Evolutionary conservation across 176 grass and related monocot genomes (phyloP), one percentile per base, ranked within the genome.

Genomic region (Dactylis glomerata): DNA sequence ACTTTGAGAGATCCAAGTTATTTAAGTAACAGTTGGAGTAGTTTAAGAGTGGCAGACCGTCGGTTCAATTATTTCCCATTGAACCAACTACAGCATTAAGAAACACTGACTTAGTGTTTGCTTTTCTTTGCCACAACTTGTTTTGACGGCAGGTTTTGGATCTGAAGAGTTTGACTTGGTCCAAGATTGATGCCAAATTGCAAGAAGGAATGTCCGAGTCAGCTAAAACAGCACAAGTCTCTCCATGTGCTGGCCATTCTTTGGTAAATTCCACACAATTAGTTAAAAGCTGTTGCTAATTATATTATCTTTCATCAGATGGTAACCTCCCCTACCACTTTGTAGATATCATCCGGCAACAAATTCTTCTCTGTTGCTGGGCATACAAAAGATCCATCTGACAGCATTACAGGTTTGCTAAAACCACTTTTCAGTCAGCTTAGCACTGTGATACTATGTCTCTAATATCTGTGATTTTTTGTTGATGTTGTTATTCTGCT

Each of bases 181-280:
- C 86, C 0, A 99, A 93, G 84, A 62, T 99, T 86, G 97, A 99
- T 73, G 88, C 88, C 59, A 99, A 99, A 89, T 74, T 86, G 24
- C 93, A 91, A 91, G 77, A 82, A 76, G 90, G 82, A 78, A 86
- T 81, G 76, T 76, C 86, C 72, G 91, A 92, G 82, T 92, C 90
- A 37, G 26, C 70, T 58, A 82, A 44, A 72, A 78, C 81, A 51
- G 54, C 86, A 56, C 86, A 85, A 84, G 81, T 95, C 64, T 81
- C 86, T 77, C 92, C 93, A 61, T 99, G 91, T 89, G 93, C 97
- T 80, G 97, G 97, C 22, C 97, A 99, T 87, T 99, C 97, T 76
- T 89, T 99, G 97, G 97, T 99, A 99, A 73, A 34, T 38, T 77
- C 74, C 23, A 30, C 65, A 55, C 19, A 71, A 78, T 33, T 24